Evolutionary conservation across 78 protist genomes (phyloP).

Genomic region (Chrysochromulina parva): DNA sequence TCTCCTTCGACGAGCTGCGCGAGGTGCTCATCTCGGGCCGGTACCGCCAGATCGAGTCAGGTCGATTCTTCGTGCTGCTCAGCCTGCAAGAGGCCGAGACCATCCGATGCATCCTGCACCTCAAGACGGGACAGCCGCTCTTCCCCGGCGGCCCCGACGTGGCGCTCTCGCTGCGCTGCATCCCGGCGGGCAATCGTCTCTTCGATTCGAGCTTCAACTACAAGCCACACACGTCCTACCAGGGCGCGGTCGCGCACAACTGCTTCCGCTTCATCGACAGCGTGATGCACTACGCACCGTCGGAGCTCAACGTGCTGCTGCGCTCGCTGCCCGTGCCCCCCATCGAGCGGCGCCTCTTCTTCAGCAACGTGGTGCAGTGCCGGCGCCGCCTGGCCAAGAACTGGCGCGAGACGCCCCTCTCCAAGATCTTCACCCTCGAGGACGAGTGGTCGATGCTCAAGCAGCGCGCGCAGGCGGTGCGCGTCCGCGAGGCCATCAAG

Average conservation of each 20-base stretch:
- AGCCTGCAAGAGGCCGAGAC: conserved; percentile 75
- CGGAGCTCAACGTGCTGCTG: not conserved
- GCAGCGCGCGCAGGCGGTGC: conserved; percentile 44
- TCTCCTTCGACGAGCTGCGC: not conserved
- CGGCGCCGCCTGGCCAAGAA: conserved; percentile 24
- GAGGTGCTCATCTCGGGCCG: not conserved
- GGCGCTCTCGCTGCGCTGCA: not conserved
- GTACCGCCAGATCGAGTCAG: not conserved
- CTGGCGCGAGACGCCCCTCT: conserved; percentile 42
- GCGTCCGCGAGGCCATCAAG: conserved; percentile 27
- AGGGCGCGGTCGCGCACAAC: not conserved
- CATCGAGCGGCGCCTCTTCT: conserved; percentile 24
- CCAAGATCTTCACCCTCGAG: conserved; percentile 6
- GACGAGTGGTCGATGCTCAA: conserved; percentile 32
- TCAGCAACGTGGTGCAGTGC: not conserved
- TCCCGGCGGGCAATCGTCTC: not conserved
- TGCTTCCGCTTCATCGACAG: conserved; percentile 19
- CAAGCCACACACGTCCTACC: not conserved
- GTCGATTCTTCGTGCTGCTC: conserved; percentile 45
- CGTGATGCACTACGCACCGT: conserved; percentile 9
- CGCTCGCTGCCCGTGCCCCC: not conserved
- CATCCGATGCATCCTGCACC: conserved; percentile 54
- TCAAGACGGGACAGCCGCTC: not conserved
- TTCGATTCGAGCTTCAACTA: not conserved
- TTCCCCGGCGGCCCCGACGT: not conserved